Evolutionary conservation across 345 rosid genomes (phyloP), one percentile per base, ranked within the genome.

Genomic region (Gossypium turneri): DNA sequence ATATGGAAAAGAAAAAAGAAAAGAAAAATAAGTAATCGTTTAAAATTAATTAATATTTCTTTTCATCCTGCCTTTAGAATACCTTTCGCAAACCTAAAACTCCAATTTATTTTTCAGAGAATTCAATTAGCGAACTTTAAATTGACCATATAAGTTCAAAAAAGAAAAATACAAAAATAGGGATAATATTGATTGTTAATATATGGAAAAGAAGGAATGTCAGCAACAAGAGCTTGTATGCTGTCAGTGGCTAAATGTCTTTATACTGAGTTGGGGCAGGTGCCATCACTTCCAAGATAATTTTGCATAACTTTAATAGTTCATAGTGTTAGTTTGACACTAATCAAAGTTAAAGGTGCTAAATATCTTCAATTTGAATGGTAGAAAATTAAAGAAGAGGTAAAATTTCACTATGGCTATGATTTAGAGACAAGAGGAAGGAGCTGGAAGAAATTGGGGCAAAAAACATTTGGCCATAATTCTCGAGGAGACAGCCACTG

Each of bases 1-100:
- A 77, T 71, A 85, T 72, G 79, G 43, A 66, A 80, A 79, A 59
- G 70, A n/a, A 29, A 57, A n/a, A 41, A 45, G 53, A 76, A 65
- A 63, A 77, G 73, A 48, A 75, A 64, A 60, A 4, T 9, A 67
- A 69, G 55, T 69, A 29, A 51, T 48, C 24, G 10, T 69, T 69
- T 69, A 27, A 16, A 51, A 27, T 51, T 51, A 50, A 24, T 16
- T 69, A 17, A 27, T 20, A 25, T 44, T 41, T 41, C 17, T 27
- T 52, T 63, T 38, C 22, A 67, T 16, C 55, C 55, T 7, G 38
- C 11, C 38, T 47, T 12, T 12, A 19, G n/a, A 11, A 19, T 72
- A 57, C 29, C 24, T 51, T 27, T 51, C 73, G 51, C 72, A 22
- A 61, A 67, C 24, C 41, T 47, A 67, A 47, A 67, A 47, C 16